Evolutionary conservation across 2,329 filamentous ascomycete genomes (phyloP), one percentile per base, ranked within the genome.

Genomic region (Ceratocystiopsis sp.): DNA sequence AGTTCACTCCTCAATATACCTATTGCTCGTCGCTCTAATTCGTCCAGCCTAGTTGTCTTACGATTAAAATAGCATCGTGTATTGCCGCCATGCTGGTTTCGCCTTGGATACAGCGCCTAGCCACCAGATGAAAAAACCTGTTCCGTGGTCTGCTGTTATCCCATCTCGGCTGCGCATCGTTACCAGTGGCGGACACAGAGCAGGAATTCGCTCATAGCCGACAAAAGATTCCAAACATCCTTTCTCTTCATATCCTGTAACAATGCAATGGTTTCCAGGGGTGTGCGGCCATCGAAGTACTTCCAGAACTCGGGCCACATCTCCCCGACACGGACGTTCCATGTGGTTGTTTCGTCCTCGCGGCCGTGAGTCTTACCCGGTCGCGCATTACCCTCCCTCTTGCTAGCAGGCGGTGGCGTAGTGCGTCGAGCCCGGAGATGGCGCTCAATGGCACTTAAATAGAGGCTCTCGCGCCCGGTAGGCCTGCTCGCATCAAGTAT

Each of bases 241-340:
- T 89, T 93, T 45, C 85, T 69, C 65, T 91, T 93, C 63, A 93
- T 71, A 7, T 83, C 82, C 61, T 95, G 85, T 45, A 80, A 72
- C n/a, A 91, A 65, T 1, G 82, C 75, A 50, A 98, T 81, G 52
- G 87, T 78, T 62, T 98, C 91, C 46, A 96, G 67, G 3, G 87
- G 80, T 55, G 81, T 78, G 45, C 71, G 73, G 1, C 91, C 91
- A 57, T 96, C 87, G 52, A 96, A 84, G 59, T 95, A 91, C 58
- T 82, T 84, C 53, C 79, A 71, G 52, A 94, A 76, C 38, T 71
- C 65, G 2, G 75, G 73, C 81, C 86, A 93, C 40, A 73, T 70
- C 45, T 75, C 70, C 37, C 73, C 68, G 14, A 83, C 59, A 46
- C 76, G 73, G 15, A 66, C 63, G 48, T 77, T 68, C 45, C 57